Evolutionary conservation across 768 basidiomycete species (phyloP).

Genomic region (Pleurotus eryngii): DNA sequence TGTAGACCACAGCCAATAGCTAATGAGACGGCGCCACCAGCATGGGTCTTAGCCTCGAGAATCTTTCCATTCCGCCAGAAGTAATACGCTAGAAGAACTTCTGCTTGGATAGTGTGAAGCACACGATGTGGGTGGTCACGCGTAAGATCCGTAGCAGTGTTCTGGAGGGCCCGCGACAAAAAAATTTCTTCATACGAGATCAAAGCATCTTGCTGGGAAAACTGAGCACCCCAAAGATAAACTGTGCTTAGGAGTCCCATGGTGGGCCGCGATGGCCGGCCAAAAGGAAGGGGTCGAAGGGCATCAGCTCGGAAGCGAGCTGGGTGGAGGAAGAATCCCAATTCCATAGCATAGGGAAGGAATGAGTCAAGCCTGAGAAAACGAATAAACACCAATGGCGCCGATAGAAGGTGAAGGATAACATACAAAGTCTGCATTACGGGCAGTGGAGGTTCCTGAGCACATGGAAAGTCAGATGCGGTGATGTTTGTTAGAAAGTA

Average conservation of each 20-base stretch:
- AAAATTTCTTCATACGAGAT: conserved; percentile 43
- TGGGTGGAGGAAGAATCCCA: conserved; percentile 64
- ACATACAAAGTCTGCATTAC: conserved; percentile 37
- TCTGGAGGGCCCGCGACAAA: conserved; percentile 45
- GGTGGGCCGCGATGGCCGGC: conserved; percentile 43
- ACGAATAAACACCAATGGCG: conserved; percentile 2
- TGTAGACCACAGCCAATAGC: conserved; percentile 47
- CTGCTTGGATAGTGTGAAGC: conserved; percentile 55
- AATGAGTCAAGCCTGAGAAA: conserved; percentile 52
- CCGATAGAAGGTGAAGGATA: conserved; percentile 8
- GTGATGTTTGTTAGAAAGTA: neutral
- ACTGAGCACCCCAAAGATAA: conserved; percentile 51
- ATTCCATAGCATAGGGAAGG: conserved; percentile 50
- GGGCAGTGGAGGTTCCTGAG: conserved; percentile 36
- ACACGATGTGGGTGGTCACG: conserved; percentile 46
- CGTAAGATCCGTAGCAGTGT: conserved; percentile 43
- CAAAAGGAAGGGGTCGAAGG: conserved; percentile 47
- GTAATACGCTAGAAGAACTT: conserved; percentile 64
- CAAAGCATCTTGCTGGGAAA: conserved; percentile 39
- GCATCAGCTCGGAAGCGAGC: conserved; percentile 44
- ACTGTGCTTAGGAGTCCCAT: conserved; percentile 47
- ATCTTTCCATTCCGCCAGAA: conserved; percentile 58
- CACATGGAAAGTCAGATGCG: conserved; percentile 8
- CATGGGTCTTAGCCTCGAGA: conserved; percentile 59
- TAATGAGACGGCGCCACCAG: conserved; percentile 50